Evolutionary conservation across 2,329 filamentous ascomycete genomes (phyloP), one percentile per base, ranked within the genome.

Genomic region (Chaetomiaceae sp.): DNA sequence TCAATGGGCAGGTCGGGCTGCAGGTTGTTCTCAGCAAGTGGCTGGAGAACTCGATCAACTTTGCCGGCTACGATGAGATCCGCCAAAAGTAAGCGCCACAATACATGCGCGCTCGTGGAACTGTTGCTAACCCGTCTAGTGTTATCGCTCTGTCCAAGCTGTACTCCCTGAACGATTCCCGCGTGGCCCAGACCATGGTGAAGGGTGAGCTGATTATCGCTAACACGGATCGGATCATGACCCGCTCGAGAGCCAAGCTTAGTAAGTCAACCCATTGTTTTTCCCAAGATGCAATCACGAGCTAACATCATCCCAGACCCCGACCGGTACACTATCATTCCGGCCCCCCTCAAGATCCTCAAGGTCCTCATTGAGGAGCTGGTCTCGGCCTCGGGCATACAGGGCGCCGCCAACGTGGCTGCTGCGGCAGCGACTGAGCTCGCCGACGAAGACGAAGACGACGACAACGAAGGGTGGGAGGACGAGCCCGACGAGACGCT

Each of bases 11-110:
- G 64, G 95, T 79, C 62, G 93, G 91, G n/a, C 73, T 99, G 7
- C 82, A 91, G 57, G 84, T 96, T 20, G 93, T 99, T 3, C 73
- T 97, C 58, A 79, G 84, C 69, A 96, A 97, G 70, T 99, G 93
- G 93, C 76, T 99, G 1, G 93, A 97, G 72, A 96, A 97, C 69
- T 96, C 90, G 4, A 81, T 95, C 68, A 95, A 87, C 68, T 99
- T 99, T 70, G 90, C 90, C n/a, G 93, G 93, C 12, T 99, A 96
- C 62, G 91, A 97, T 62, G 92, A 96, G 68, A 97, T 97, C 61
- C 82, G 91, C 60, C 89, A 96, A 68, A 99, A 97, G 87, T 91
- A 74, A 68, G 83, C 7, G 48, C n/a, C n/a, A n/a, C n/a, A n/a
- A n/a, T 27, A 5, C 4, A 5, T 3, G n/a, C 9, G 12, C 20